Conservation (phyloP, 2,329 filamentous ascomycete genomes). For the Venturia aucupariae region DNA sequence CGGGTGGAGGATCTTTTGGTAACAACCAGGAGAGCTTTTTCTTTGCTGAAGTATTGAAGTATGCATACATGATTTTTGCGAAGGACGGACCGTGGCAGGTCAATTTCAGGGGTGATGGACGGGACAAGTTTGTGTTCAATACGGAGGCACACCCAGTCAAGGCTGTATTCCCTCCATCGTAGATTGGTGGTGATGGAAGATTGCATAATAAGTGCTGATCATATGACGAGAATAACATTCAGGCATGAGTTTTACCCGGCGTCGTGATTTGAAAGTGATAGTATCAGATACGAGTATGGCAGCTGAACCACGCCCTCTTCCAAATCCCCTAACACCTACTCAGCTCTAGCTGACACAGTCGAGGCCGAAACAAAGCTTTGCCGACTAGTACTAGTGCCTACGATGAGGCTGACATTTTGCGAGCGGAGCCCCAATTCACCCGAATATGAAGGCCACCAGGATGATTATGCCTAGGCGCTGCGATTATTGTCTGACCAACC, state of each 20-base stretch:
- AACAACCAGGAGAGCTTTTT: conserved; percentile 82
- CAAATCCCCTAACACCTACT: background rate
- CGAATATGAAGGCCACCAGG: background rate
- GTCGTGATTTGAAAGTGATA: background rate
- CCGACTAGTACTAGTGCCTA: too few species aligned
- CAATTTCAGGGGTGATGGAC: conserved; percentile 29
- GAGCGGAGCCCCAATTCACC: background rate
- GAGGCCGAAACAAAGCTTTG: background rate
- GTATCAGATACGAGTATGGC: background rate
- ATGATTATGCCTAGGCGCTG: background rate
- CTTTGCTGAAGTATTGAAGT: conserved; percentile 84
- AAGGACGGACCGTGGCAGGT: conserved; percentile 53
- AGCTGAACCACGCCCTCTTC: background rate
- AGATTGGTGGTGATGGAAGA: conserved; percentile 10
- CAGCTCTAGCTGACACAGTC: background rate
- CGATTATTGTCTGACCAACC: background rate
- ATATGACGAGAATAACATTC: background rate
- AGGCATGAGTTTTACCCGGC: background rate
- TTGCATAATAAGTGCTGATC: background rate
- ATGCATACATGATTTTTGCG: conserved; percentile 63
- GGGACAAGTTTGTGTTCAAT: conserved; percentile 48
- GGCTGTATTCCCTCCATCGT: conserved; percentile 24
- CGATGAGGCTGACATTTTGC: background rate
- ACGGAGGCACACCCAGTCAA: conserved; percentile 56
- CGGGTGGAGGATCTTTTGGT: conserved; percentile 49